These are phyloP conservation scores for Rosellinia necatrix DNA, from an alignment of 2,329 filamentous ascomycete species.

Conservation along the genomic window DNA sequence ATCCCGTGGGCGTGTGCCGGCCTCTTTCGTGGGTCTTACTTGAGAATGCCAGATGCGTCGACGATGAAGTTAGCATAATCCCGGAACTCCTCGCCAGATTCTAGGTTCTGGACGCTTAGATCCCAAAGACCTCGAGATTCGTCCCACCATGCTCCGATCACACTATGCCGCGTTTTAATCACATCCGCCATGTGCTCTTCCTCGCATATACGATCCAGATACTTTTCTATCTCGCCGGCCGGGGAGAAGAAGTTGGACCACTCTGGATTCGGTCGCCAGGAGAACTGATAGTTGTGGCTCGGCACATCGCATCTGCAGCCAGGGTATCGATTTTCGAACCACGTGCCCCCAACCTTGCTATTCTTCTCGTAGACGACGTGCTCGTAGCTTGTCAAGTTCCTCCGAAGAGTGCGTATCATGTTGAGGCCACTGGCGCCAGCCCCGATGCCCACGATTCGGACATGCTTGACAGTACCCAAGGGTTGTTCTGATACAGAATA, in stretches of 20 bases:
- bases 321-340: conserved; percentile 63
- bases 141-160: conserved; percentile 51
- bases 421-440: conserved; percentile 52
- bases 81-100: conserved; percentile 46
- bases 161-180: conserved; percentile 51
- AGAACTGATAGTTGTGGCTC: conserved; percentile 66
- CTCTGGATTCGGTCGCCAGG: conserved; percentile 61
- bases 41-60: conserved; percentile 57
- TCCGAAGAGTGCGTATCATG: conserved; percentile 50
- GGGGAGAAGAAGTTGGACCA: conserved; percentile 64
- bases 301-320: conserved; percentile 62
- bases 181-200: conserved; percentile 51
- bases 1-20: background rate
- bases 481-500: conserved; percentile 46
- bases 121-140: conserved; percentile 50
- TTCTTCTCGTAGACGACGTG: conserved; percentile 62
- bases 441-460: conserved; percentile 51
- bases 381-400: conserved; percentile 49
- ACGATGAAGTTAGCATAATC: conserved; percentile 55
- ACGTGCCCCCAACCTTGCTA: conserved; percentile 59
- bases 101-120: conserved; percentile 46
- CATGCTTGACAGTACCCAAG: conserved; percentile 45
- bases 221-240: conserved; percentile 59
- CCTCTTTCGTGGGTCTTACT: conserved; percentile 45
- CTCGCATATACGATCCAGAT: conserved; percentile 54